A percentile compares a stretch with the other conserved stretches of the same genome.
These are phyloP conservation scores for Termitomyces sp. DNA, from an alignment of 1,284 basidiomycete genomes.

Conservation along the genomic window DNA sequence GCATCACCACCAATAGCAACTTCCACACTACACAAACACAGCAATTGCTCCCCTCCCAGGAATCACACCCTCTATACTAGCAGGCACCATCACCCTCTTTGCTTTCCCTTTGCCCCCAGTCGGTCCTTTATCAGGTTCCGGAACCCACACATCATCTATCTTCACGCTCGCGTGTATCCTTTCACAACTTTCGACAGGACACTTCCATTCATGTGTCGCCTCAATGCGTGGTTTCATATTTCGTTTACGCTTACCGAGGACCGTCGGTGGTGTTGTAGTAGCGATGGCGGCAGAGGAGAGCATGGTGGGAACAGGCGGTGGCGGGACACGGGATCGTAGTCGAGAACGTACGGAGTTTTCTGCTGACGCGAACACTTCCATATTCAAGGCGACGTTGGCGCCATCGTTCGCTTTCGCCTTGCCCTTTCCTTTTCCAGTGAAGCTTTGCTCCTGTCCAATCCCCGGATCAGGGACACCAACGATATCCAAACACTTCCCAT, in stretches of 20 bases:
- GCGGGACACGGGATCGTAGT: slow-evolving; percentile 40
- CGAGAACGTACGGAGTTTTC: slow-evolving; percentile 47
- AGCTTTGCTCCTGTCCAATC: slow-evolving; percentile 21
- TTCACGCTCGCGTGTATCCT: slow-evolving; percentile 51
- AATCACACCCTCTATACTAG: slow-evolving; percentile 15
- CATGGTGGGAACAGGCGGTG: slow-evolving; percentile 11
- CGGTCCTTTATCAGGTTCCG: slow-evolving; percentile 21
- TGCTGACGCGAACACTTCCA: slow-evolving; percentile 7
- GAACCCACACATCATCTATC: slow-evolving; percentile 49
- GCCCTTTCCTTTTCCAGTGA: slow-evolving; percentile 32
- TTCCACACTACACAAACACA: slow-evolving; percentile 38
- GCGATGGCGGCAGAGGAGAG: slow-evolving; percentile 8
- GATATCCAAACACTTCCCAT: slow-evolving; percentile 63
- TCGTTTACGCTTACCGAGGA: slow-evolving; percentile 19
- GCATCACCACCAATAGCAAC: background rate
- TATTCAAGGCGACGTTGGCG: background rate
- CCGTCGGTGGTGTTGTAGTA: background rate
- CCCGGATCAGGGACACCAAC: slow-evolving; percentile 43
- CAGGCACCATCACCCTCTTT: slow-evolving; percentile 26
- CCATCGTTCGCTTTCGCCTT: slow-evolving; percentile 31
- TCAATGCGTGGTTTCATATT: slow-evolving; percentile 34
- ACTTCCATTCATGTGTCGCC: slow-evolving; percentile 52
- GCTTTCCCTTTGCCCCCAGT: slow-evolving; percentile 11
- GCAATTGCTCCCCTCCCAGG: slow-evolving; percentile 37
- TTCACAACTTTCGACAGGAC: slow-evolving; percentile 57